Evolutionary conservation across 1,284 basidiomycete genomes (phyloP).

Genomic region (Mycosarcoma mackinlayi): DNA sequence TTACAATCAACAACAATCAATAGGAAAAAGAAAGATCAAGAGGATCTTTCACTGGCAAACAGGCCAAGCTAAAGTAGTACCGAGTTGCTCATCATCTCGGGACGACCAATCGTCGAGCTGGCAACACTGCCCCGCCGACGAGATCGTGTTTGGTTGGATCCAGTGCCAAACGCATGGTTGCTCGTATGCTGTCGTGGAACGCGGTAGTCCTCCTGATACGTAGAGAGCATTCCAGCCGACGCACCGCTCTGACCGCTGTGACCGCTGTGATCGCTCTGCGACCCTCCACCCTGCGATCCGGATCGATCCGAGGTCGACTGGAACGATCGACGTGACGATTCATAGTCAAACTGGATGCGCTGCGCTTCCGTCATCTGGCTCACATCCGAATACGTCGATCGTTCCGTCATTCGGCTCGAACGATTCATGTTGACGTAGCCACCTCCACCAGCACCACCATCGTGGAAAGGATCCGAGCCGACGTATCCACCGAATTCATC

Average conservation of each 20-base stretch:
- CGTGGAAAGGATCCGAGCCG: slow-evolving; percentile 34
- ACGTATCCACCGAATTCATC: slow-evolving; percentile 41
- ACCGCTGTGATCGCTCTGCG: slow-evolving; percentile 21
- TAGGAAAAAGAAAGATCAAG: slow-evolving; percentile 1
- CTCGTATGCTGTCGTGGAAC: slow-evolving; percentile 35
- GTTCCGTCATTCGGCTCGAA: slow-evolving; percentile 52
- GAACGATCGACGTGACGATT: slow-evolving; percentile 41
- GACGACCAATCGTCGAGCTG: slow-evolving; percentile 41
- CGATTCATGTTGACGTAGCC: slow-evolving; percentile 49
- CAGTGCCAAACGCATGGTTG: slow-evolving; percentile 25
- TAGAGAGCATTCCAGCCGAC: slow-evolving; percentile 22
- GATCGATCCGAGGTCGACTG: slow-evolving; percentile 29
- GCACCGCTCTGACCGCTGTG: slow-evolving; percentile 27
- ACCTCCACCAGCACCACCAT: slow-evolving; percentile 9
- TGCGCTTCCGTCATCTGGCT: slow-evolving; percentile 55
- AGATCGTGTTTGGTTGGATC: slow-evolving; percentile 8
- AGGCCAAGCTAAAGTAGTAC: slow-evolving; percentile 32
- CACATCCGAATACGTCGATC: slow-evolving; percentile 38
- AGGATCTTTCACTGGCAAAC: too few relatives aligned
- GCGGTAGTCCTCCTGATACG: slow-evolving; percentile 42
- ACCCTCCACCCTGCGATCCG: slow-evolving; percentile 20
- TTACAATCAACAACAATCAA: slow-evolving; percentile 24
- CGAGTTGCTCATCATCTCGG: slow-evolving; percentile 53
- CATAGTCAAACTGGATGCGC: slow-evolving; percentile 55
- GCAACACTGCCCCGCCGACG: slow-evolving; percentile 43